Percentiles rank a stretch among this genome's conserved stretches.
Evolutionary conservation across 306 rosid species (phyloP).

Genomic region (Casuarina equisetifolia): DNA sequence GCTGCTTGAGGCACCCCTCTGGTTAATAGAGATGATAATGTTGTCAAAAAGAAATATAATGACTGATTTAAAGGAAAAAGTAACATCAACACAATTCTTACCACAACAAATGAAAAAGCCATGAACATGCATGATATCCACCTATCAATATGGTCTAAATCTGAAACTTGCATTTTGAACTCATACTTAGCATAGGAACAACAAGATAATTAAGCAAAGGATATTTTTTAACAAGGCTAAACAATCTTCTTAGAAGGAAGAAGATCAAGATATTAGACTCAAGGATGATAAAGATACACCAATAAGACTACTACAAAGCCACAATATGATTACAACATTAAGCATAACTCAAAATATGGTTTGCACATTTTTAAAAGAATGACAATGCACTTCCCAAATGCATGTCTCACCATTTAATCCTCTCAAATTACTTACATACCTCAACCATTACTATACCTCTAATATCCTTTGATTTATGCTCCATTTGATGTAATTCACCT

Average conservation of each 20-base stretch:
- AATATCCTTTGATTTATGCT: not conserved
- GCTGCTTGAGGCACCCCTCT: constrained; percentile 97
- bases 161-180: constrained; percentile 62
- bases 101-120: constrained; percentile 96
- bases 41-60: constrained; percentile 18
- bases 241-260: not conserved
- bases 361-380: not conserved
- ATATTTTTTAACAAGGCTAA: not conserved
- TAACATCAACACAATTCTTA: constrained; percentile 31
- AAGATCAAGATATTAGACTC: not conserved
- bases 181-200: constrained; percentile 3
- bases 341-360: not conserved
- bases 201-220: not conserved
- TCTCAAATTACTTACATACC: not conserved
- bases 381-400: constrained; percentile 1
- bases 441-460: not conserved
- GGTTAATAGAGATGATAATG: constrained; percentile 3
- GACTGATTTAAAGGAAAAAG: constrained; percentile 2
- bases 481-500: not conserved
- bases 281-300: not conserved
- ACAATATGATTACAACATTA: not conserved
- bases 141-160: constrained; percentile 89
- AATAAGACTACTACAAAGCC: not conserved
- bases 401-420: not conserved
- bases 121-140: constrained; percentile 86